Evolutionary conservation across 1,284 basidiomycete genomes (phyloP).

Genomic region (Puccinia hordei): DNA sequence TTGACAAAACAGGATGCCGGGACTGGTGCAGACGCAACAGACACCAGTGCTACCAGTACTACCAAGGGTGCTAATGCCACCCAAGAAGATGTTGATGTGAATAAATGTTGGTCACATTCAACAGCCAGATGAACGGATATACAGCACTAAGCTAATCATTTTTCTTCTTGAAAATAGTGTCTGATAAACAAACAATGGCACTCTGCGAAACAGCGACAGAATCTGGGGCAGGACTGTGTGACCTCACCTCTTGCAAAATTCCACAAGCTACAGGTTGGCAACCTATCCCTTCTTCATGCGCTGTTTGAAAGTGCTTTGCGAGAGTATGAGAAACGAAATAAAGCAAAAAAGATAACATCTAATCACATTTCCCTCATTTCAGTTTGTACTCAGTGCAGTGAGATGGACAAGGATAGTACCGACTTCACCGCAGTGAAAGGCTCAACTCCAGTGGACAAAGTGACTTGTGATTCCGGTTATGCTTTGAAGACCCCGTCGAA

Average conservation of each 20-base stretch:
- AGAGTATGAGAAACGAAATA: background rate
- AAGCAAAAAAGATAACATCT: background rate
- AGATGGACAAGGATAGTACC: background rate
- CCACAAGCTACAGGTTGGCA: background rate
- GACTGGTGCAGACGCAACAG: background rate
- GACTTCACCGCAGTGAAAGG: background rate
- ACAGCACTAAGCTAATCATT: background rate
- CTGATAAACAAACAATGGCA: slow-evolving; percentile 7
- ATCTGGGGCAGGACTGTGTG: background rate
- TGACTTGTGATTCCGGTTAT: background rate
- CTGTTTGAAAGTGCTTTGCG: background rate
- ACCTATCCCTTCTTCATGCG: background rate
- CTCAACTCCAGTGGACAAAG: background rate
- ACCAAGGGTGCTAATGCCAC: too few relatives aligned
- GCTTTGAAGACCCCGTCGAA: background rate
- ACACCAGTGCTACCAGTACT: background rate
- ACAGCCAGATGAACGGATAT: background rate
- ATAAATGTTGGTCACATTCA: background rate
- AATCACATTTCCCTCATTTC: background rate
- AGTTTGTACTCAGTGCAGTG: slow-evolving; percentile 10
- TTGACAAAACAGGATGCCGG: background rate
- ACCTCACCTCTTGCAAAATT: background rate
- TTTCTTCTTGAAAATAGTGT: background rate
- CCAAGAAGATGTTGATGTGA: background rate
- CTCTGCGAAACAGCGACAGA: background rate